Base-by-base conservation (phyloP, 345 rosid species). In the Euphorbia lathyris region DNA sequence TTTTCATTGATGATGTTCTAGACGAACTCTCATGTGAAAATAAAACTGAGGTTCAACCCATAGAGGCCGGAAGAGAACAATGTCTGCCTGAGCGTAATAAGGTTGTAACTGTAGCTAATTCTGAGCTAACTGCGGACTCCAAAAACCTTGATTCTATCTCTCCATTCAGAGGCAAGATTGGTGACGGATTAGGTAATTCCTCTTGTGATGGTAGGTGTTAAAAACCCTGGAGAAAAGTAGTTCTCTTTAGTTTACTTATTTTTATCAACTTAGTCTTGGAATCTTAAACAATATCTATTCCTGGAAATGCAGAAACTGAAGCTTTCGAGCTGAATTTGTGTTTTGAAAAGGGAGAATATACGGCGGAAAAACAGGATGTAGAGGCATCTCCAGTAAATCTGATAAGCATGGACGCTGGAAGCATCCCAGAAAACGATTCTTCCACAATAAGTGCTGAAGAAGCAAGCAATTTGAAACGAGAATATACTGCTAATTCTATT, bases 191-290 rank as follows among this genome's bases (percentile, higher is more conserved):
- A 19, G 7, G n/a, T 50, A 63, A 34, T 68, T 55, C 30, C 53
- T 25, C 65, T 22, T 5, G 38, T 43, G 13, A 63, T 47, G 75
- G 77, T 79, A 43, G 63, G 69, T 69, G 40, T 48, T 72, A 10
- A 16, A n/a, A 27, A 26, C 20, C 50, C 9, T 50, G 16, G 55
- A 50, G 55, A 50, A 40, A 40, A 40, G 9, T 5, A 4, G 7
- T 40, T 40, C 7, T 17, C 14, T 17, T 16, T 17, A 17, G 6
- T 17, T 3, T 50, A n/a, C 20, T 19, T 6, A 50, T 4, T 50
- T 17, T 19, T 17, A 50, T 50, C 17, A 22, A 7, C 34, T 1
- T 51, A 14, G 22, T 34, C 53, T 14, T 36, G 22, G 34, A 34
- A 14, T 36, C 22, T 14, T 13, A 12, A 64, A 43, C 17, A 34